Evolutionary conservation across 1,284 basidiomycete species (phyloP).

Genomic region (Inonotus obliquus): DNA sequence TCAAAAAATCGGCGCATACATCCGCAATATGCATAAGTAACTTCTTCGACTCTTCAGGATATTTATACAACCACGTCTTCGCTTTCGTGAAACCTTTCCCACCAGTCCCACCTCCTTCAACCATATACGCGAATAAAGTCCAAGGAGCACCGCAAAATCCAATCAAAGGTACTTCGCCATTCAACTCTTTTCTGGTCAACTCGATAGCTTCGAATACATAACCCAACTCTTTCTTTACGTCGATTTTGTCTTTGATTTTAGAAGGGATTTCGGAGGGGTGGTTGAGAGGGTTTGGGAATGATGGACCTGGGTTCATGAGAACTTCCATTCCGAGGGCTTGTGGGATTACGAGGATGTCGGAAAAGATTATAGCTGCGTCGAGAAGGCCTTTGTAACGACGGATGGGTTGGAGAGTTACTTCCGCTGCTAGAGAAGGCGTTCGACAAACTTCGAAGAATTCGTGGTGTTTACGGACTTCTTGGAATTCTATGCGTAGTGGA

Average conservation of each 20-base stretch:
- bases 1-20: slow-evolving; percentile 82
- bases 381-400: slow-evolving; percentile 78
- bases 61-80: slow-evolving; percentile 90
- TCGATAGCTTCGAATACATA: slow-evolving; percentile 93
- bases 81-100: slow-evolving; percentile 84
- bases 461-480: slow-evolving; percentile 75
- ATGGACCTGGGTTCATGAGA: slow-evolving; percentile 87
- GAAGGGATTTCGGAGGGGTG: slow-evolving; percentile 65
- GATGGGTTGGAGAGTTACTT: slow-evolving; percentile 91
- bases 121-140: slow-evolving; percentile 97
- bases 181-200: slow-evolving; percentile 69
- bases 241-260: slow-evolving; percentile 57
- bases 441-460: slow-evolving; percentile 94
- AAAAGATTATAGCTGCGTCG: slow-evolving; percentile 96
- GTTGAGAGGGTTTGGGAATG: slow-evolving; percentile 79
- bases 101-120: slow-evolving; percentile 80
- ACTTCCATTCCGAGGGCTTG: slow-evolving; percentile 95
- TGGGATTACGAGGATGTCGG: slow-evolving; percentile 93
- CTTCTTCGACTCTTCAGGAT: slow-evolving; percentile 76
- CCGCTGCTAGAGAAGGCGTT: slow-evolving; percentile 77
- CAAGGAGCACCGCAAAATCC: slow-evolving; percentile 95
- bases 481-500: slow-evolving; percentile 62
- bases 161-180: slow-evolving; percentile 87
- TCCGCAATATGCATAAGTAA: slow-evolving; percentile 76
- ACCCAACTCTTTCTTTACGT: slow-evolving; percentile 77